Conservation (phyloP, 345 rosid species). For the Gossypium arboreum region DNA sequence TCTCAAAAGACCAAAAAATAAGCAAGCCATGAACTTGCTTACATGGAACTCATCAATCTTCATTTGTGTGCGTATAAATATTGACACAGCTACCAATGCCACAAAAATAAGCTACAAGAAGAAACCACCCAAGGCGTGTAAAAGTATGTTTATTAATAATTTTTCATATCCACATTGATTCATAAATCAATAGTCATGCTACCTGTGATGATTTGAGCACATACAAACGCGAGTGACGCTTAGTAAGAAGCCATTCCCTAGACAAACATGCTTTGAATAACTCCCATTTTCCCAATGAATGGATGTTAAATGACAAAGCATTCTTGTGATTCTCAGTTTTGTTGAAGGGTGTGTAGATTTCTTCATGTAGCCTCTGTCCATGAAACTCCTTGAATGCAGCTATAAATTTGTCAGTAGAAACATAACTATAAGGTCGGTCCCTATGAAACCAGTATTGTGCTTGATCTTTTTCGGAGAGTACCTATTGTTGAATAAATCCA, state of each 20-base stretch:
- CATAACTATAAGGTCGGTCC: conserved; percentile 36
- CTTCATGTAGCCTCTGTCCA: conserved; percentile 32
- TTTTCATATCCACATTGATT: background rate
- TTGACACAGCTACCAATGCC: conserved; percentile 35
- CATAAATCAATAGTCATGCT: background rate
- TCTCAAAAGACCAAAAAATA: conserved; percentile 35
- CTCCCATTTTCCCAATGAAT: conserved; percentile 48
- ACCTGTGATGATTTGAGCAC: conserved; percentile 43
- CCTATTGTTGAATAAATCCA: conserved; percentile 22
- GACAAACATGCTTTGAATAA: conserved; percentile 54
- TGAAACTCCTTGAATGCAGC: conserved; percentile 36
- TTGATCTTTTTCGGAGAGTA: conserved; percentile 62
- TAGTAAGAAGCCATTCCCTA: conserved; percentile 59
- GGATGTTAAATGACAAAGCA: conserved; percentile 39
- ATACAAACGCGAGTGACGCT: conserved; percentile 34
- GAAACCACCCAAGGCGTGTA: background rate
- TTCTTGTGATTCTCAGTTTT: conserved; percentile 31
- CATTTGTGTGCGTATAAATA: conserved; percentile 34
- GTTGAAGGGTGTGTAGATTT: conserved; percentile 36
- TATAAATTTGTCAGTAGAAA: conserved; percentile 37
- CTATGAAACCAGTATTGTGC: conserved; percentile 47
- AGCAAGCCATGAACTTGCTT: conserved; percentile 30
- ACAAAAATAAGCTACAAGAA: conserved; percentile 33
- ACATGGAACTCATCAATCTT: conserved; percentile 29
- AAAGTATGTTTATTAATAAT: background rate